phyloP scores from a whole-genome alignment of 73 alveolate genomes.

The Durusdinium trenchii region DNA sequence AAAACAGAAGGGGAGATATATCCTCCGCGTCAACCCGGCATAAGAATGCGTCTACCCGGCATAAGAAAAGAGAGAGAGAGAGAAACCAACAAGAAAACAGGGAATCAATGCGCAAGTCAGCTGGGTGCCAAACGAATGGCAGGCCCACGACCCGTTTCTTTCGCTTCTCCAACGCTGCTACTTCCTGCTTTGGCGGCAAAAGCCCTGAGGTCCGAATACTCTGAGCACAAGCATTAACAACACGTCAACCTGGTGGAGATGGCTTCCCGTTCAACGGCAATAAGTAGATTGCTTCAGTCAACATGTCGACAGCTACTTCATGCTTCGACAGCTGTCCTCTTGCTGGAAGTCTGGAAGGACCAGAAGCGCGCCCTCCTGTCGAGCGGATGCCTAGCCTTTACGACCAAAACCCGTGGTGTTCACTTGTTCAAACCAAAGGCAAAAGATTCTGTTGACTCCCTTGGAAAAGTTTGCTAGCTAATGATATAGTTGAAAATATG shows the following conservation, averaged over 20 bases:
- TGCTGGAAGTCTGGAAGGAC: conserved; percentile 48
- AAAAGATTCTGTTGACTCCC: no score
- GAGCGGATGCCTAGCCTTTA: no score
- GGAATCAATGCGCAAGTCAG: no score
- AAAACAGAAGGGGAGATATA: no score
- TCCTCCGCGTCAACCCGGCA: no score
- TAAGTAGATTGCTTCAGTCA: background rate
- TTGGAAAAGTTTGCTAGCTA: no score
- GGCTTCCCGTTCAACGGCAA: background rate
- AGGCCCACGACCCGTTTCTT: conserved; percentile 42
- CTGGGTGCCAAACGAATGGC: conserved; percentile 41
- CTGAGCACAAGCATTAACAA: background rate
- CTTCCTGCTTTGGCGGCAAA: background rate
- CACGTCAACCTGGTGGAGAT: background rate
- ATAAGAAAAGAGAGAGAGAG: no score
- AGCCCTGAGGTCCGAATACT: background rate
- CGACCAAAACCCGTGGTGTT: no score
- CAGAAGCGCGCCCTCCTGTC: conserved; percentile 45
- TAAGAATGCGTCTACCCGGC: no score
- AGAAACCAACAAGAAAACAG: no score
- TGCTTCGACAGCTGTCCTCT: conserved; percentile 10
- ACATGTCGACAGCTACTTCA: background rate
- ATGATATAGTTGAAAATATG: no score
- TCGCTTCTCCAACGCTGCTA: conserved; percentile 65
- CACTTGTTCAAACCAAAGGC: no score